These are phyloP conservation scores for Triglochin maritima DNA, from an alignment of 106 monocot species.

Conservation along the genomic window DNA sequence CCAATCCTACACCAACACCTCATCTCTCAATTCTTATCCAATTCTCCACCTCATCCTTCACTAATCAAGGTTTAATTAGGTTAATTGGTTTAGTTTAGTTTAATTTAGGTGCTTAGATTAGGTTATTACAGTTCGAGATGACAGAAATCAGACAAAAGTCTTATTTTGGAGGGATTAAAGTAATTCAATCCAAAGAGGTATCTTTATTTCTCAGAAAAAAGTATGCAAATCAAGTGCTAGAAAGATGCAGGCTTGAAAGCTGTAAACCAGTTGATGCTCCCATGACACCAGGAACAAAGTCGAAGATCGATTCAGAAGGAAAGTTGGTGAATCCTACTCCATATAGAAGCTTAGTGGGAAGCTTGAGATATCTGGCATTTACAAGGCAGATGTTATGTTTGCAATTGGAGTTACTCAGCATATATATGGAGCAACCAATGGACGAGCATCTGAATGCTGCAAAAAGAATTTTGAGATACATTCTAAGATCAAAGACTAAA, in stretches of 20 bases:
- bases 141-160: neutral
- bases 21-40: too few species aligned
- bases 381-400: neutral
- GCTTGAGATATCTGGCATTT: constrained; percentile 9
- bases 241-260: neutral
- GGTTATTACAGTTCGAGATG: neutral
- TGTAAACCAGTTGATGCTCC: neutral
- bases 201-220: neutral
- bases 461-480: constrained; percentile 2
- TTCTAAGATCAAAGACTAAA: neutral
- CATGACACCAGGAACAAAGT: neutral
- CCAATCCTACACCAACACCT: too few species aligned
- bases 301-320: neutral
- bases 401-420: neutral
- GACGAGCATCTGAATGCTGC: neutral
- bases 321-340: neutral
- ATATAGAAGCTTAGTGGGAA: constrained; percentile 9
- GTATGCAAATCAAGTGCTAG: neutral
- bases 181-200: neutral
- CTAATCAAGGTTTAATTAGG: too few species aligned
- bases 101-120: too few species aligned
- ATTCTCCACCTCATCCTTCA: too few species aligned
- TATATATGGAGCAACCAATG: too few species aligned
- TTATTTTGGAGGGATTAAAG: neutral
- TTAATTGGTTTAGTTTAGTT: too few species aligned